phyloP scores from a whole-genome alignment of 1,284 basidiomycete genomes.

The Boletus albobrunnescens region DNA sequence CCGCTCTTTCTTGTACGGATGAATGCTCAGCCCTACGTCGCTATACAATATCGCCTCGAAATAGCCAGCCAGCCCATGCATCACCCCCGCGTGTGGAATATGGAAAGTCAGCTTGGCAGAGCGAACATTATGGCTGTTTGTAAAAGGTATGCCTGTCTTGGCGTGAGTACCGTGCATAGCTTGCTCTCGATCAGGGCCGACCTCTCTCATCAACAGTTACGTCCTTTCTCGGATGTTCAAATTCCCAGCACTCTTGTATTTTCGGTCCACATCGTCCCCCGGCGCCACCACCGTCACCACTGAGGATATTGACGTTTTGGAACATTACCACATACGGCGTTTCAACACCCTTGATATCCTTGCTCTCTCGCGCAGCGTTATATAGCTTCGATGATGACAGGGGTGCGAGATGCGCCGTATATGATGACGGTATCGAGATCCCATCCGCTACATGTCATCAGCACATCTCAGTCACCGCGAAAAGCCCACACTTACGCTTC shows the following conservation, averaged over 20 bases:
- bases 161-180: conserved; percentile 8
- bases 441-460: conserved; percentile 61
- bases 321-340: conserved; percentile 99
- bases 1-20: conserved; percentile 80
- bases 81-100: conserved; percentile 90
- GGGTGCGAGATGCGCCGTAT: conserved; percentile 92
- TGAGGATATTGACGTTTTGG: conserved; percentile 84
- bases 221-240: conserved; percentile 87
- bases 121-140: conserved; percentile 86
- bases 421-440: conserved; percentile 94
- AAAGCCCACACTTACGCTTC: conserved; percentile 58
- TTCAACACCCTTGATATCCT: conserved; percentile 69
- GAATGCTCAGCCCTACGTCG: conserved; percentile 88
- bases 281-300: conserved; percentile 61
- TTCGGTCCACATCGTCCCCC: conserved; percentile 70
- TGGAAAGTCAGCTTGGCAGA: conserved; percentile 82
- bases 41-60: conserved; percentile 94
- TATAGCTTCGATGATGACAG: conserved; percentile 90
- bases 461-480: conserved; percentile 1
- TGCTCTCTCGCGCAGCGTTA: conserved; percentile 67
- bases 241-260: conserved; percentile 96
- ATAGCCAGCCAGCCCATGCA: conserved; percentile 97
- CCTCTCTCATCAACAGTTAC: conserved; percentile 71
- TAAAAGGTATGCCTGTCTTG: conserved; percentile 67
- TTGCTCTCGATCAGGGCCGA: conserved; percentile 29